Evolutionary conservation across 805 yeast species (phyloP), one percentile per base, ranked within the genome.

Genomic region (Candida incommunis): DNA sequence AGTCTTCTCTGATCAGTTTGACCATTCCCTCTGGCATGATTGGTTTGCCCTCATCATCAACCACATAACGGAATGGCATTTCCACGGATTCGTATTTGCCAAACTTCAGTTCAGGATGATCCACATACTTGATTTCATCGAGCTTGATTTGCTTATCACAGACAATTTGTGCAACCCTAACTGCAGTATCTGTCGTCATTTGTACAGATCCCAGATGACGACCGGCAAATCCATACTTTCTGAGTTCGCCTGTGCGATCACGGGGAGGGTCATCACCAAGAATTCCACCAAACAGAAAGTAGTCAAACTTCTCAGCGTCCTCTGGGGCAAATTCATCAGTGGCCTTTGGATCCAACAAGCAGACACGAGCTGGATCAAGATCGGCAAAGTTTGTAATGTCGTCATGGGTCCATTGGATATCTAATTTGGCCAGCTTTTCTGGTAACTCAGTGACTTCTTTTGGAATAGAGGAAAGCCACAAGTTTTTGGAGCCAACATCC

Each of bases 111-210:
- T 90, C 97, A 2, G 98, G 98, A 59, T 84, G 87, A 61, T 92
- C 97, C 44, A 90, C 76, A 60, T 85, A 90, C 46, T 75, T 74
- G 50, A 92, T 85, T 43, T 82, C 74, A 50, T 82, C 83, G 54
- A 90, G 82, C 22, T 62, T 59, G 40, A 50, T 66, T 45, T 70
- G 65, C 40, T 74, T 72, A 47, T 78, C 76, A n/a, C 85, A 67
- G 23, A 90, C 88, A 41, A 73, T 58, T 55, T 86, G 87, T 1
- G 96, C 86, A 18, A 94, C 86, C 62, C 98, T 75, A 26, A 92
- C 81, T 0, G 97, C 97, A 1, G 98, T 90, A 59, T 90, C 98
- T 0, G 98, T 90, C 16, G 97, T 86, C 97, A 90, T 92, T 61
- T 90, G 98, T 52, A 82, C 74, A 43, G 69, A 74, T 2, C 96